Conservation (phyloP, 139 green algal genomes). For the Volvox reticuliferus region DNA sequence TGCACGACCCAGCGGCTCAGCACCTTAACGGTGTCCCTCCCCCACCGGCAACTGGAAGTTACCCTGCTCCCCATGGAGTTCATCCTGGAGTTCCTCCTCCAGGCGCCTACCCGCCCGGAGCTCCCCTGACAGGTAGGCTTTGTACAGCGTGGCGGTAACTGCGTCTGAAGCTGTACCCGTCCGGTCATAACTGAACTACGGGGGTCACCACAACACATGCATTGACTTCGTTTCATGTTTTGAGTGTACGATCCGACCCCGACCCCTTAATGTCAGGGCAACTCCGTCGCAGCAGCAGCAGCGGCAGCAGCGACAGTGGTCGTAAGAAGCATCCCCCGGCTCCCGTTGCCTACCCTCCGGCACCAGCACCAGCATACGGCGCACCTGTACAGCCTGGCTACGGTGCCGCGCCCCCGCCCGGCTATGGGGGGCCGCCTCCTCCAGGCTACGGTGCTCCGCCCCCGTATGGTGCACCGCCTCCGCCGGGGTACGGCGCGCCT, state of each 20-base stretch:
- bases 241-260: too few relatives aligned
- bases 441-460: neutral
- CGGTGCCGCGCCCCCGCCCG: neutral
- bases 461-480: slow-evolving; percentile 16
- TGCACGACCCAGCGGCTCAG: neutral
- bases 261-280: neutral
- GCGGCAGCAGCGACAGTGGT: neutral
- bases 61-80: neutral
- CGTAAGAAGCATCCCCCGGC: neutral
- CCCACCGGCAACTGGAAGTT: neutral
- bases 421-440: neutral
- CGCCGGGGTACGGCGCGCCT: slow-evolving; percentile 7
- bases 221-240: too few relatives aligned
- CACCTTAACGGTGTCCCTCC: neutral
- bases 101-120: neutral
- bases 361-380: neutral
- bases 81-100: neutral
- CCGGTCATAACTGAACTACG: too few relatives aligned
- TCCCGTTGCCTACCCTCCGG: neutral
- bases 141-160: too few relatives aligned
- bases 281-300: neutral
- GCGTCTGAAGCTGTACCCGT: too few relatives aligned
- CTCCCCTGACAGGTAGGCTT: neutral
- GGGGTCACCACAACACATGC: too few relatives aligned
- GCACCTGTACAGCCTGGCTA: neutral